phyloP scores from a whole-genome alignment of 2,329 filamentous ascomycete species.

The Aspergillus nomiae region DNA sequence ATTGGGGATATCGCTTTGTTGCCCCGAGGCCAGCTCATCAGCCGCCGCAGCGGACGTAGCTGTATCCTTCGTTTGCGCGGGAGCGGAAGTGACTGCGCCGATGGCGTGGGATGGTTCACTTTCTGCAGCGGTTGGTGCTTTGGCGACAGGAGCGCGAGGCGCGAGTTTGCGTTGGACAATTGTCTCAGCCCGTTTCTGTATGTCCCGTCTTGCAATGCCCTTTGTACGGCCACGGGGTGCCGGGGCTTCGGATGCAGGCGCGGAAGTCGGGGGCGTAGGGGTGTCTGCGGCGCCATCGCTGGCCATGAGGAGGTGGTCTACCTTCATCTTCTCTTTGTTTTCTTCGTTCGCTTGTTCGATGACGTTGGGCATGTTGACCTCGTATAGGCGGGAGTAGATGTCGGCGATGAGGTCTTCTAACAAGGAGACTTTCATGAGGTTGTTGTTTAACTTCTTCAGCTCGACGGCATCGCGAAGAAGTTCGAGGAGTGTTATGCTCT shows the following conservation, averaged over 20 bases:
- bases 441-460: conserved; percentile 78
- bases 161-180: conserved; percentile 48
- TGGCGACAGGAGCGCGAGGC: conserved; percentile 30
- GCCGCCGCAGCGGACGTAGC: conserved; percentile 26
- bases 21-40: conserved; percentile 46
- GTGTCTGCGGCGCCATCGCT: conserved; percentile 34
- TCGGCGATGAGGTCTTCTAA: conserved; percentile 96
- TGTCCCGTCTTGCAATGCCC: conserved; percentile 61
- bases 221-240: conserved; percentile 51
- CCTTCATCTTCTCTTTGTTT: conserved; percentile 50
- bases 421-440: conserved; percentile 78
- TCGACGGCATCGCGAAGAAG: conserved; percentile 68
- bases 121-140: conserved; percentile 26
- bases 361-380: conserved; percentile 41
- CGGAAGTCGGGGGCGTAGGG: conserved; percentile 32
- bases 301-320: conserved; percentile 49
- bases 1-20: conserved; percentile 56
- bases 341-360: conserved; percentile 46
- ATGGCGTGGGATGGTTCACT: conserved; percentile 23
- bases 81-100: conserved; percentile 46
- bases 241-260: conserved; percentile 37
- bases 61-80: conserved; percentile 16
- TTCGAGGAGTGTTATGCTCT: conserved; percentile 56
- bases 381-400: conserved; percentile 68
- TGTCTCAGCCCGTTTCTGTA: conserved; percentile 61